Conservation (phyloP, 371 early-diverging fungal species). For the Actinomortierella ambigua region DNA sequence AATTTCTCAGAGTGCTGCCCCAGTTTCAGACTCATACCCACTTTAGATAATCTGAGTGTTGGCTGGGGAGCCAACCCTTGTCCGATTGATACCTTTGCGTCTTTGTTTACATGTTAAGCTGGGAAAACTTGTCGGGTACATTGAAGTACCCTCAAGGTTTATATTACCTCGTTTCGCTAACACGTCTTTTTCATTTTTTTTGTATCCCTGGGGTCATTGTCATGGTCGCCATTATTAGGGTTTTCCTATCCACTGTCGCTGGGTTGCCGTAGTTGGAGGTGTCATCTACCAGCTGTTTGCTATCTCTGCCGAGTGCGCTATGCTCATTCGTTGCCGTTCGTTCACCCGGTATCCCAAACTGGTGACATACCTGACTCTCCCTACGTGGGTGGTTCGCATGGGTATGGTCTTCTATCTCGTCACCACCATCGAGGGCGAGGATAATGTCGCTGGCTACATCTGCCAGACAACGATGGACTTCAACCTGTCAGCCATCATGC, state of each 20-base stretch:
- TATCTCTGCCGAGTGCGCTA: constrained; percentile 43
- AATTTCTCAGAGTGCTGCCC: too few species aligned
- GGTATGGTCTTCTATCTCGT: constrained; percentile 34
- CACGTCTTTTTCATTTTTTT: too few species aligned
- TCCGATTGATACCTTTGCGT: too few species aligned
- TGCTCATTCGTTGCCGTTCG: constrained; percentile 44
- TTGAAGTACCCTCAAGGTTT: too few species aligned
- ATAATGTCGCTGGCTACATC: constrained; percentile 18
- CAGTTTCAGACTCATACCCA: too few species aligned
- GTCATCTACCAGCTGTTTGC: constrained; percentile 42
- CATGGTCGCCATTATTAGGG: too few species aligned
- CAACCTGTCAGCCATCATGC: constrained; percentile 28
- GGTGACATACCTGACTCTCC: constrained; percentile 31
- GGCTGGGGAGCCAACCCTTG: too few species aligned
- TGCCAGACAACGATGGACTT: constrained; percentile 25
- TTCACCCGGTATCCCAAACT: constrained; percentile 33
- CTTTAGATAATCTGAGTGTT: too few species aligned
- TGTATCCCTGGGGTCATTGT: too few species aligned
- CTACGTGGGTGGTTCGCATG: constrained; percentile 36
- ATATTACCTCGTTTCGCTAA: too few species aligned
- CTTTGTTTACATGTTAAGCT: too few species aligned
- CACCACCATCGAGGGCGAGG: constrained; percentile 18
- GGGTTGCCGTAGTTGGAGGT: constrained; percentile 36
- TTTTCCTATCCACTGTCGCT: constrained; percentile 32
- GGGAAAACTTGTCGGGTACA: too few species aligned